Conservation (phyloP, 163 green algal genomes). For the Coccomyxa subellipsoidea region DNA sequence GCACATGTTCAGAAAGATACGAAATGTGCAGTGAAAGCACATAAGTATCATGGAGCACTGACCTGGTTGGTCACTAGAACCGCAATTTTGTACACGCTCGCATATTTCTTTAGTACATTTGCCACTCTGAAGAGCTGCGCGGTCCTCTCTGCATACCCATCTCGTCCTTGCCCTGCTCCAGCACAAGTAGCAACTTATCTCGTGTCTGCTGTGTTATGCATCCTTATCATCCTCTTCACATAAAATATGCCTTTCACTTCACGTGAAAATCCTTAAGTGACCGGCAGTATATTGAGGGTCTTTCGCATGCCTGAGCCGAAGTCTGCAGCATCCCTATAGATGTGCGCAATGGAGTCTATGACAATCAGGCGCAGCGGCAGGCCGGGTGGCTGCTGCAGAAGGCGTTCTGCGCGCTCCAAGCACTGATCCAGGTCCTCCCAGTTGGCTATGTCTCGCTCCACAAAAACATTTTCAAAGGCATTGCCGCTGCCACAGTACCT, state of each 20-base stretch:
- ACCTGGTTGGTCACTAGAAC: conserved; percentile 79
- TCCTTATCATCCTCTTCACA: no score
- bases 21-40: no score
- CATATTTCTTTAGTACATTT: conserved; percentile 41
- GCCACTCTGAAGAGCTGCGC: conserved; percentile 54
- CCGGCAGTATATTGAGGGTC: neutral
- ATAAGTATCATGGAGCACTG: neutral
- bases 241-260: no score
- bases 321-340: conserved; percentile 55
- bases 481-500: neutral
- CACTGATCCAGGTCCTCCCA: conserved; percentile 34
- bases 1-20: no score
- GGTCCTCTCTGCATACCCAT: conserved; percentile 33
- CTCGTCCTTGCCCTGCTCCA: neutral
- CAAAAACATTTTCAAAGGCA: conserved; percentile 37
- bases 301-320: neutral
- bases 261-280: no score
- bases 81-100: conserved; percentile 45
- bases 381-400: conserved; percentile 21
- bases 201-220: neutral
- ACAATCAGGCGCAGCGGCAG: conserved; percentile 60
- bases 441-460: conserved; percentile 35
- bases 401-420: conserved; percentile 27
- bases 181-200: neutral
- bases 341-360: conserved; percentile 72